These are phyloP conservation scores for Amaranthus hypochondriacus DNA, from an alignment of 148 eudicot species.

Conservation along the genomic window DNA sequence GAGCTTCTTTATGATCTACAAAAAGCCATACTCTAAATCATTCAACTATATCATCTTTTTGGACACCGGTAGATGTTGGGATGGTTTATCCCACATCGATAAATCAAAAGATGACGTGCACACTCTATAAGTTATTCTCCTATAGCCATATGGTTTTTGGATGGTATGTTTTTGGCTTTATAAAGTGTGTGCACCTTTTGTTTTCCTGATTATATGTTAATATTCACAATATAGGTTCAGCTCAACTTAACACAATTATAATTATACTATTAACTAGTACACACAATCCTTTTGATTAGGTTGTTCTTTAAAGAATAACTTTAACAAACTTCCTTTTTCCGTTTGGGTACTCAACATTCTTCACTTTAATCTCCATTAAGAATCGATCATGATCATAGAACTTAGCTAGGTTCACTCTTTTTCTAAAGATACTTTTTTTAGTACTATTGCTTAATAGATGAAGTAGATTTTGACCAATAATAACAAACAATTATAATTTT, in stretches of 20 bases:
- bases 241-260: background rate
- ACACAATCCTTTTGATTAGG: slow-evolving; percentile 2
- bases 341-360: slow-evolving; percentile 32
- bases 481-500: background rate
- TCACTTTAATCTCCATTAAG: slow-evolving; percentile 29
- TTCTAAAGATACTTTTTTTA: slow-evolving; percentile 14
- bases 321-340: slow-evolving; percentile 12
- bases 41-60: slow-evolving; percentile 26
- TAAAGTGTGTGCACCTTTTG: too few relatives aligned
- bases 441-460: slow-evolving; percentile 4
- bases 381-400: slow-evolving; percentile 12
- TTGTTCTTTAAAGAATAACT: slow-evolving; percentile 33
- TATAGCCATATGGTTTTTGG: too few relatives aligned
- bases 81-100: background rate
- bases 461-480: background rate
- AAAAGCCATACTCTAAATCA: slow-evolving; percentile 23
- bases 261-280: background rate
- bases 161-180: too few relatives aligned
- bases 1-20: slow-evolving; percentile 26
- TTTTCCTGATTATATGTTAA: too few relatives aligned
- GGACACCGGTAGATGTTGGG: slow-evolving; percentile 24
- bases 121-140: too few relatives aligned
- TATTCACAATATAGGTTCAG: too few relatives aligned
- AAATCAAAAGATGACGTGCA: too few relatives aligned
- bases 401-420: slow-evolving; percentile 13